Percentiles rank a stretch among this genome's conserved stretches.
Conservation (phyloP, 2,329 filamentous ascomycete genomes). For the Macrophomina tecta region DNA sequence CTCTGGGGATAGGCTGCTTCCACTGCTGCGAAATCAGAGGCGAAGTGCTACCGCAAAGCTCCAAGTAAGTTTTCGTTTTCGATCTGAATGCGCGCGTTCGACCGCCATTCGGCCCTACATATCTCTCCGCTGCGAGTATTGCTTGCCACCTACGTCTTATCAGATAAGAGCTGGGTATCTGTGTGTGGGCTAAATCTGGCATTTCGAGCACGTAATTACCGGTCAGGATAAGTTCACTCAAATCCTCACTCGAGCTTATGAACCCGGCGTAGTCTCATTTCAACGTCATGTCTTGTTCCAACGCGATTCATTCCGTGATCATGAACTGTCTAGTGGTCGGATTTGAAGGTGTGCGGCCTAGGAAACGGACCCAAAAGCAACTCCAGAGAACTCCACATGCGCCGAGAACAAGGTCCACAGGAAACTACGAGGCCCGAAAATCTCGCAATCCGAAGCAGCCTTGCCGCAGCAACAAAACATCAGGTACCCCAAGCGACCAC, state of each 20-base stretch:
- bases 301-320: conserved; percentile 16
- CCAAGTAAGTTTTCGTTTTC: conserved; percentile 11
- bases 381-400: conserved; percentile 25
- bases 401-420: not conserved
- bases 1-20: not conserved
- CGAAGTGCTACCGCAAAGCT: not conserved
- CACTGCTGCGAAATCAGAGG: not conserved
- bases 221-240: not conserved
- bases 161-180: conserved; percentile 12
- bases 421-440: not conserved
- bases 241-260: conserved; percentile 9
- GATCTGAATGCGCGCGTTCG: not conserved
- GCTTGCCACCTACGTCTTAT: not conserved
- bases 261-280: conserved; percentile 4
- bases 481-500: conserved; percentile 6
- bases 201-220: not conserved
- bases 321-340: conserved; percentile 20
- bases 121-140: not conserved
- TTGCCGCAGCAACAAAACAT: conserved; percentile 20
- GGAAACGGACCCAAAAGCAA: conserved; percentile 11
- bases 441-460: conserved; percentile 12
- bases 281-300: conserved; percentile 12
- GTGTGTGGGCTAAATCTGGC: not conserved
- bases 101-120: not conserved
- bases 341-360: not conserved